Conservation (phyloP, 345 rosid genomes). For the Punica granatum region DNA sequence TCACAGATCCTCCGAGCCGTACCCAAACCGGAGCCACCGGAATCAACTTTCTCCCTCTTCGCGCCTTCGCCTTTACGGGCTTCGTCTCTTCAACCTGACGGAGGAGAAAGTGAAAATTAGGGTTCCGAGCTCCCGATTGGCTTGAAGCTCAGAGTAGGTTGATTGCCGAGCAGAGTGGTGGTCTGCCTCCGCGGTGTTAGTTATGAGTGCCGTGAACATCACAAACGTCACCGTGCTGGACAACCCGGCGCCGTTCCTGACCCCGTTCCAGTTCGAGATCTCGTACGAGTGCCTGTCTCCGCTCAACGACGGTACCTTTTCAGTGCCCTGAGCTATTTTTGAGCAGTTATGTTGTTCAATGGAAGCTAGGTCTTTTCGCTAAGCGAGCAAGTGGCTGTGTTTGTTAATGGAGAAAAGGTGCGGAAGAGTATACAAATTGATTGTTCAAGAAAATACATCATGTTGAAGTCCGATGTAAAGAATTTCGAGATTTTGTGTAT, state of each 20-base stretch:
- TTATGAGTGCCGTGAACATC: conserved; percentile 86
- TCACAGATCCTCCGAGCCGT: background rate
- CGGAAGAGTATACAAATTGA: background rate
- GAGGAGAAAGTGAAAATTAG: background rate
- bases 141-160: background rate
- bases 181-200: background rate
- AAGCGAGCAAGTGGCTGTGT: background rate
- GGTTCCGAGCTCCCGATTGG: background rate
- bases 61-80: background rate
- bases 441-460: background rate
- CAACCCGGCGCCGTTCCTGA: conserved; percentile 77
- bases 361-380: background rate
- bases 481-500: background rate
- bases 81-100: background rate
- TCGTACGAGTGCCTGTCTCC: conserved; percentile 93
- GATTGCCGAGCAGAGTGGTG: background rate
- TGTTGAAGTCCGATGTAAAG: background rate
- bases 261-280: conserved; percentile 95
- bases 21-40: background rate
- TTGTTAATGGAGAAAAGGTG: background rate
- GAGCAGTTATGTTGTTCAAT: background rate
- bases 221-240: conserved; percentile 89
- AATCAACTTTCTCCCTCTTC: conserved; percentile 1
- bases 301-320: conserved; percentile 74
- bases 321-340: background rate